Percentiles rank a stretch among this genome's conserved stretches.
Evolutionary conservation across 768 basidiomycete genomes (phyloP).

Genomic region (Kondoa subrosea): DNA sequence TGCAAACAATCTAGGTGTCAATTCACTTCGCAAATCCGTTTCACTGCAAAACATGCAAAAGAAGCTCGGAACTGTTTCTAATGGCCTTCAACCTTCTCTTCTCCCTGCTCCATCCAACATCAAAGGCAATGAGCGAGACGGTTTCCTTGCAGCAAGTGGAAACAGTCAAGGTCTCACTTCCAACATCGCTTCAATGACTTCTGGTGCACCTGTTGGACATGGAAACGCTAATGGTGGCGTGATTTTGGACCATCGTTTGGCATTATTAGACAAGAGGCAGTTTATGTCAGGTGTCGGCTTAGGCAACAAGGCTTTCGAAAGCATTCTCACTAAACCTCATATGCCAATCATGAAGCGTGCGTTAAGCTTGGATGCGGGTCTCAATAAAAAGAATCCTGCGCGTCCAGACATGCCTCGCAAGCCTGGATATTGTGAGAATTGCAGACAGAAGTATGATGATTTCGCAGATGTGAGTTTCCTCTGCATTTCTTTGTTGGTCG

Average conservation of each 20-base stretch:
- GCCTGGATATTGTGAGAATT: slow-evolving; percentile 95
- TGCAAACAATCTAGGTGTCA: not conserved
- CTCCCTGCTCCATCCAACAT: not conserved
- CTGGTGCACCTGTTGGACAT: slow-evolving; percentile 20
- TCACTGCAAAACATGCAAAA: slow-evolving; percentile 29
- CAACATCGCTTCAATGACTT: slow-evolving; percentile 53
- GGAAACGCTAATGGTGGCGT: slow-evolving; percentile 14
- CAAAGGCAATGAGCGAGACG: slow-evolving; percentile 12
- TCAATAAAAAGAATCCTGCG: slow-evolving; percentile 16
- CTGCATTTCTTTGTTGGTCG: not conserved
- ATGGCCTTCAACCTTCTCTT: slow-evolving; percentile 10
- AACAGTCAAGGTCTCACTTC: slow-evolving; percentile 89
- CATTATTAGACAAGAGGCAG: slow-evolving; percentile 22
- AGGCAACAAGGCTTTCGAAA: slow-evolving; percentile 31
- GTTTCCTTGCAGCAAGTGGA: slow-evolving; percentile 80
- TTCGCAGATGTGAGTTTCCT: slow-evolving; percentile 51
- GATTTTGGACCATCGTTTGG: slow-evolving; percentile 25
- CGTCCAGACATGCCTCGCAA: slow-evolving; percentile 54
- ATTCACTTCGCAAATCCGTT: slow-evolving; percentile 21
- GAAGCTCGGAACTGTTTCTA: slow-evolving; percentile 18
- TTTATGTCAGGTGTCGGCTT: not conserved
- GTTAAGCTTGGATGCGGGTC: slow-evolving; percentile 26
- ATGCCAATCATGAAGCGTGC: slow-evolving; percentile 21
- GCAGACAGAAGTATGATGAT: slow-evolving; percentile 72
- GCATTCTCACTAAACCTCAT: slow-evolving; percentile 1